These are phyloP conservation scores for Leucocoprinus sp. DNA, from an alignment of 768 basidiomycete species.

Conservation along the genomic window DNA sequence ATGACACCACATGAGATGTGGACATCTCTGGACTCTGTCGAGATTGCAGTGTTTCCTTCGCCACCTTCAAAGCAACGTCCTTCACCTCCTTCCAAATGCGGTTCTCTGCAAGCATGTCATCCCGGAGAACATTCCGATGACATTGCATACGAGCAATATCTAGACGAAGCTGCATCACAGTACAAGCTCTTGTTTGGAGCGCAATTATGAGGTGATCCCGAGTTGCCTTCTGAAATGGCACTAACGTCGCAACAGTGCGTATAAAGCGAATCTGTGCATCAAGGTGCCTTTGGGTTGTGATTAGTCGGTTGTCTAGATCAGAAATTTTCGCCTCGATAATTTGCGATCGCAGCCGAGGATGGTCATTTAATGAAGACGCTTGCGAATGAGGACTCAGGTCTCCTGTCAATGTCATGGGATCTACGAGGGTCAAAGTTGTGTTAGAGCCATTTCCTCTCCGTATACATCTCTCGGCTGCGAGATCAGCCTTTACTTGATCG, in stretches of 20 bases:
- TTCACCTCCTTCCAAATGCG: constrained; percentile 59
- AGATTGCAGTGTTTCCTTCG: constrained; percentile 54
- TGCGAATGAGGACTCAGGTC: constrained; percentile 10
- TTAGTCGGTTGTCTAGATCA: constrained; percentile 55
- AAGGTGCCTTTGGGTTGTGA: constrained; percentile 46
- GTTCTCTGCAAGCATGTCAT: constrained; percentile 69
- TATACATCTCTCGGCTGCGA: constrained; percentile 42
- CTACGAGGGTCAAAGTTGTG: not conserved
- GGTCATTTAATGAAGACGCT: constrained; percentile 18
- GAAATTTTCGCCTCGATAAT: constrained; percentile 53
- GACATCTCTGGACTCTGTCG: constrained; percentile 28
- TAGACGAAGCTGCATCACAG: constrained; percentile 59
- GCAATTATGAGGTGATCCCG: constrained; percentile 63
- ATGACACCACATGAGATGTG: constrained; percentile 23
- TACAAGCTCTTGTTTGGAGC: constrained; percentile 54
- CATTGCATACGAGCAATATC: constrained; percentile 68
- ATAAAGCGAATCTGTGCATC: constrained; percentile 63
- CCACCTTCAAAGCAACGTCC: constrained; percentile 64
- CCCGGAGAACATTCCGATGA: constrained; percentile 64
- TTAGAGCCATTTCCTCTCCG: constrained; percentile 1
- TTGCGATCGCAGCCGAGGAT: constrained; percentile 39
- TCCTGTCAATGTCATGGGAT: not conserved
- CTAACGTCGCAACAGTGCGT: constrained; percentile 76
- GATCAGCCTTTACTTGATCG: constrained; percentile 78
- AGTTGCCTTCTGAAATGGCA: constrained; percentile 82